phyloP scores from a whole-genome alignment of 768 basidiomycete species.

The Mycena rebaudengoi region DNA sequence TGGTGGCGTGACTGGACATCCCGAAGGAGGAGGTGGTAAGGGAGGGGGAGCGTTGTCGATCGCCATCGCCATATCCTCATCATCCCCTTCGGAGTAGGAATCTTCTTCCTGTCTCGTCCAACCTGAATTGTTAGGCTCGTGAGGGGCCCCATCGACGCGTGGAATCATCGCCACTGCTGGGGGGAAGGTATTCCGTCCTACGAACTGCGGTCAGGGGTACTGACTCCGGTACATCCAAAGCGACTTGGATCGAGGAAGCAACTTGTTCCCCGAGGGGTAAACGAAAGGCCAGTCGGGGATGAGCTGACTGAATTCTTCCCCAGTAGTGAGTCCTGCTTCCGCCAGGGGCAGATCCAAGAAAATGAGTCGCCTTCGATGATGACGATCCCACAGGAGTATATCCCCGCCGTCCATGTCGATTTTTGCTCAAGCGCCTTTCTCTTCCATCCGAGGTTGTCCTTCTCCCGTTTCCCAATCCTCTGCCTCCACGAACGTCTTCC shows the following conservation, averaged over 20 bases:
- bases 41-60: too few relatives aligned
- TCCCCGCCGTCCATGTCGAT: too few relatives aligned
- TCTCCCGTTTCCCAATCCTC: too few relatives aligned
- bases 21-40: too few relatives aligned
- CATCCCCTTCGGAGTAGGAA: too few relatives aligned
- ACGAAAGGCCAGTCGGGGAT: not conserved
- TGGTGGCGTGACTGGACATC: too few relatives aligned
- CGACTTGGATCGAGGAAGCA: not conserved
- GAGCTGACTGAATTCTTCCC: not conserved
- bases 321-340: not conserved
- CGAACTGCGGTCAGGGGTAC: not conserved
- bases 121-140: not conserved
- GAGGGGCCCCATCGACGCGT: not conserved
- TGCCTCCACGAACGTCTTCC: too few relatives aligned
- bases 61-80: too few relatives aligned
- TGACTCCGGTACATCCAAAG: not conserved
- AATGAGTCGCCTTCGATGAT: not conserved
- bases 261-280: not conserved
- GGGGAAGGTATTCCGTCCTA: not conserved
- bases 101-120: not conserved
- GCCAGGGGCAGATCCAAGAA: not conserved
- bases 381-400: not conserved
- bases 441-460: too few relatives aligned
- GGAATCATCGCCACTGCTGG: not conserved
- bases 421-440: too few relatives aligned